These are phyloP conservation scores for Sonneratia caseolaris DNA, from an alignment of 345 rosid genomes.

Conservation along the genomic window DNA sequence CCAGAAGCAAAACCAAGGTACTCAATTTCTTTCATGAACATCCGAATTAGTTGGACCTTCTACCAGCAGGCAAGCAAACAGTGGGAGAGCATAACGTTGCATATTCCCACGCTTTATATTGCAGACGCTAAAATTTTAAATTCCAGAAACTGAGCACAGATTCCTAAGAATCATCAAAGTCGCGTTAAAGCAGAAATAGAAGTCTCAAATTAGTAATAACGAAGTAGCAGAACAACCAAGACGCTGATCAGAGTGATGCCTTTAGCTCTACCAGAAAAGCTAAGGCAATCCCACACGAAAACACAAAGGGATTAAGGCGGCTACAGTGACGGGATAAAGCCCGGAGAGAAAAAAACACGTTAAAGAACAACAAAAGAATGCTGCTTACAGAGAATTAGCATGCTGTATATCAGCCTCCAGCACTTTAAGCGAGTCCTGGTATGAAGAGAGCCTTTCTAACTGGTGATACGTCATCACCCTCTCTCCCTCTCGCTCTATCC, in stretches of 20 bases:
- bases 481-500: slow-evolving; percentile 9
- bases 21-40: not conserved
- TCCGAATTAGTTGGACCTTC: not conserved
- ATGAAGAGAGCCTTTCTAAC: slow-evolving; percentile 37
- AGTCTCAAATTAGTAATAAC: not conserved
- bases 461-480: slow-evolving; percentile 38
- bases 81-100: not conserved
- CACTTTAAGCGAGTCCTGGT: slow-evolving; percentile 64
- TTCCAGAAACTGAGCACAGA: not conserved
- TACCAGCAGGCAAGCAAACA: not conserved
- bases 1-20: not conserved
- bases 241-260: not conserved
- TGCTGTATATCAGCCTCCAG: slow-evolving; percentile 81
- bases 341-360: not conserved
- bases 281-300: not conserved
- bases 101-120: not conserved
- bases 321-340: no score
- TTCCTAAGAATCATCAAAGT: not conserved
- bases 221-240: not conserved
- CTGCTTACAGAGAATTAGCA: slow-evolving; percentile 81
- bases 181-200: not conserved
- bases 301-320: not conserved
- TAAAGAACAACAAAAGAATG: not conserved
- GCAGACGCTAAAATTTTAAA: not conserved
- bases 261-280: not conserved